Base-by-base conservation (phyloP, 192 early-diverging fungal species). In the Allomyces arbusculus region DNA sequence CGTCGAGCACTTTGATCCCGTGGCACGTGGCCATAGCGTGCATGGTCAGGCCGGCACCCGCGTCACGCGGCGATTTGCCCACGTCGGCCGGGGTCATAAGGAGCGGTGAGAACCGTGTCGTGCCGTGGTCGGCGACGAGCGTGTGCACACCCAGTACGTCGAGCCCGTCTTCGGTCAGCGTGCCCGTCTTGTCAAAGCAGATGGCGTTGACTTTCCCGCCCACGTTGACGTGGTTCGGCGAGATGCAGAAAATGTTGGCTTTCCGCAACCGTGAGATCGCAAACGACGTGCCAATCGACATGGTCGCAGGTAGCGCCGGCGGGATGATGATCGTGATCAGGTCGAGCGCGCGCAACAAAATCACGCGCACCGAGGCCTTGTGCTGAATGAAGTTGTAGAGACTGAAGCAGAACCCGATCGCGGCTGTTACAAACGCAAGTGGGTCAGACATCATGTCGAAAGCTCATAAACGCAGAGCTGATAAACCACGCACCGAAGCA, bases 161-260 rank as follows among this genome's bases (percentile, higher is more conserved):
- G 33, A 99, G 73, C 0, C 93, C 93, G 70, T 96, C 92, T 72
- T 97, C 91, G 3, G 94, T 97, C 62, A 99, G 73, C 4, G 95
- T 99, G 1, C 94, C 95, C 1, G 95, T 97, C 75, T 99, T 99
- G 76, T 99, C 97, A 79, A 99, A 99, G 69, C 90, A 92, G 84
- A 93, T 94, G 40, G 91, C 85, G 66, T 95, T 87, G 45, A 99
- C 76, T 67, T 95, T 95, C 62, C 97, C 97, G 67, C 91, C 90
- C 50, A 97, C 87, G 66, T 95, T 99, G 62, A 99, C 94, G 20
- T 86, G 81, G 11, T 44, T 10, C 6, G 95, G 94, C 62, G 84
- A 87, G 64, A 90, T 95, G 73, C 95, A 99, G 74, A 89, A 97
- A 44, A 99, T 95, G 23, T 84, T 78, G 22, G 75, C 68, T 61